Conservation (phyloP, 371 early-diverging fungal species). For the Haplosporangium sp. region DNA sequence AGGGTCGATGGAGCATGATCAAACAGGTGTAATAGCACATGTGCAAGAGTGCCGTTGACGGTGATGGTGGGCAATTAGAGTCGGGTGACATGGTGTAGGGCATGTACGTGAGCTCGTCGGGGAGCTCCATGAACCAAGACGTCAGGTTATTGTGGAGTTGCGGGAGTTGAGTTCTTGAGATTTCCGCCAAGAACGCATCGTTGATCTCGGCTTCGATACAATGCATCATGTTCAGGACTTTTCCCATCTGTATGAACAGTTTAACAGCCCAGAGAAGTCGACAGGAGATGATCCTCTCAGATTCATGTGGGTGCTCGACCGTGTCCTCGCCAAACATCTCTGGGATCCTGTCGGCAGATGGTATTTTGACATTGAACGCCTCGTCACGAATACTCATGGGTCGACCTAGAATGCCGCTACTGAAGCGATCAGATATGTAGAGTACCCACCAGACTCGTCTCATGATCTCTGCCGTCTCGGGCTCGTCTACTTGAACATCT, state of each 20-base stretch:
- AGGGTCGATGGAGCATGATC: constrained; percentile 28
- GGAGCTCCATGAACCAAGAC: constrained; percentile 25
- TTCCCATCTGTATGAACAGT: constrained; percentile 20
- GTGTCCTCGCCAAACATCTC: constrained; percentile 9
- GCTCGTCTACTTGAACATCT: constrained; percentile 5
- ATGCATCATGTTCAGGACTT: constrained; percentile 21
- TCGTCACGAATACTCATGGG: constrained; percentile 16
- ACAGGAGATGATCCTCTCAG: constrained; percentile 15
- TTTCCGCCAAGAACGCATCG: constrained; percentile 18
- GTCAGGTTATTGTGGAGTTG: constrained; percentile 21
- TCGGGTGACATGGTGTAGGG: constrained; percentile 26
- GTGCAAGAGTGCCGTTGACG: constrained; percentile 21
- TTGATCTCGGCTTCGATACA: constrained; percentile 27
- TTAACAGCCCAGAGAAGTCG: constrained; percentile 22
- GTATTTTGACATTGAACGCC: constrained; percentile 17
- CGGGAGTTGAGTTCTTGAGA: constrained; percentile 20
- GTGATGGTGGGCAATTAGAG: constrained; percentile 14
- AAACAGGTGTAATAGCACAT: constrained; percentile 30
- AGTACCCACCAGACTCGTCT: constrained; percentile 31
- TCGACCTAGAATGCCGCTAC: constrained; percentile 17
- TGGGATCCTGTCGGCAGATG: constrained; percentile 13
- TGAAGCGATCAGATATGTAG: constrained; percentile 15
- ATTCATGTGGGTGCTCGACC: constrained; percentile 17
- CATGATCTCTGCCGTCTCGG: constrained; percentile 12
- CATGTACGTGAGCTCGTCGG: constrained; percentile 27